These are phyloP conservation scores for Exserohilum rostratum DNA, from an alignment of 2,329 filamentous ascomycete genomes.

Conservation along the genomic window DNA sequence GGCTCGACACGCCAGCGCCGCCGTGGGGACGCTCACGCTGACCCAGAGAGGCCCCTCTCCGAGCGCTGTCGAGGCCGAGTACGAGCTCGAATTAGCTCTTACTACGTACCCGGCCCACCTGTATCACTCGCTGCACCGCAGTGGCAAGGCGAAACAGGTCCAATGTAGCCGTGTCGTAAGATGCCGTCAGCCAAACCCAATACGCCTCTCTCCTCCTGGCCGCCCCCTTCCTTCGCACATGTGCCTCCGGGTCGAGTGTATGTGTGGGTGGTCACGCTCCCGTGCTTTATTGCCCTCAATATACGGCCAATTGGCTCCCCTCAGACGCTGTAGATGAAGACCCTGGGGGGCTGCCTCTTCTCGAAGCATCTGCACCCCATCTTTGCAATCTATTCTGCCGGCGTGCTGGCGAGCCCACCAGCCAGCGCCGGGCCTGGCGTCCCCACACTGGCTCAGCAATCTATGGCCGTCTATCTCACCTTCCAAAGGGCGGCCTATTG, in stretches of 20 bases:
- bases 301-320: conserved; percentile 16
- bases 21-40: not conserved
- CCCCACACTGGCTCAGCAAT: conserved; percentile 40
- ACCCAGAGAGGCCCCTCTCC: conserved; percentile 24
- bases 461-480: conserved; percentile 36
- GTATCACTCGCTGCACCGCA: conserved; percentile 30
- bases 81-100: conserved; percentile 21
- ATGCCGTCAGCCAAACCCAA: conserved; percentile 33
- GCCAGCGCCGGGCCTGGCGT: conserved; percentile 27
- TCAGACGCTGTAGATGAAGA: conserved; percentile 17
- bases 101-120: conserved; percentile 23
- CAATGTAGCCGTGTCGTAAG: conserved; percentile 33
- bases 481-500: conserved; percentile 28
- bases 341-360: conserved; percentile 25
- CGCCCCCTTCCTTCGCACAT: conserved; percentile 13
- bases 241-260: conserved; percentile 15
- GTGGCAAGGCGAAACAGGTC: conserved; percentile 39
- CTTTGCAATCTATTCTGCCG: conserved; percentile 41
- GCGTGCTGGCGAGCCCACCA: conserved; percentile 20
- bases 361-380: conserved; percentile 44
- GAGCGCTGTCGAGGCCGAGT: conserved; percentile 16
- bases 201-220: conserved; percentile 22
- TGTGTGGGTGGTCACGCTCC: conserved; percentile 16
- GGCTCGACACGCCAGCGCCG: no score
- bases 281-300: conserved; percentile 28